These are phyloP conservation scores for Ulmus americana DNA, from an alignment of 331 rosid genomes.

Conservation along the genomic window DNA sequence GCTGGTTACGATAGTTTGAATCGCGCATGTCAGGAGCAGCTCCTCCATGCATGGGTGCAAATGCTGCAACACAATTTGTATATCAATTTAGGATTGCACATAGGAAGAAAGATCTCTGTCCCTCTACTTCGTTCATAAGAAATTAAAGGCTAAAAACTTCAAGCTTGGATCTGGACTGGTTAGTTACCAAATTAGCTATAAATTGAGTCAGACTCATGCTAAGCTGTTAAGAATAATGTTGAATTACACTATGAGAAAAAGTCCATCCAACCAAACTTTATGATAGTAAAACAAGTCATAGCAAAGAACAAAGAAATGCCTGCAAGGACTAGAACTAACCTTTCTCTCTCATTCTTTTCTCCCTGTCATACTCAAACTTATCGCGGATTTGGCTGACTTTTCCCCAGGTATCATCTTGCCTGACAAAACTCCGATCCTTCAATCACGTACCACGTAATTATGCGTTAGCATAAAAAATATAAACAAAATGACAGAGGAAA, in stretches of 20 bases:
- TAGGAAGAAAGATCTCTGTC: not conserved
- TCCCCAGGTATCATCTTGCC: slow-evolving; percentile 53
- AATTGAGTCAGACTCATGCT: not conserved
- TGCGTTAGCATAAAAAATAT: not conserved
- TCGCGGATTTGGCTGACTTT: slow-evolving; percentile 71
- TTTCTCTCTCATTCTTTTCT: slow-evolving; percentile 83
- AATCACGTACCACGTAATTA: slow-evolving; percentile 28
- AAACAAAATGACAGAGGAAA: not conserved
- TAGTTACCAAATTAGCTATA: not conserved
- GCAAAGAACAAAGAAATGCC: slow-evolving; percentile 2
- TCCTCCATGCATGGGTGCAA: slow-evolving; percentile 75
- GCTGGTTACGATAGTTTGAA: slow-evolving; percentile 37
- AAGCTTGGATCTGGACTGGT: not conserved
- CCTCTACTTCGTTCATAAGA: not conserved
- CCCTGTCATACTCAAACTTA: slow-evolving; percentile 91
- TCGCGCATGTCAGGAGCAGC: slow-evolving; percentile 24
- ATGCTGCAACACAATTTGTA: slow-evolving; percentile 46
- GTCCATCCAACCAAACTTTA: not conserved
- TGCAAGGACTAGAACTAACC: slow-evolving; percentile 45
- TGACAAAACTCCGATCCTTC: slow-evolving; percentile 58
- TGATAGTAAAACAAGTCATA: slow-evolving; percentile 8
- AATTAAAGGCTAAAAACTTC: not conserved
- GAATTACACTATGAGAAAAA: not conserved
- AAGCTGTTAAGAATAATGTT: not conserved
- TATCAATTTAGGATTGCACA: not conserved